Evolutionary conservation across 352 stramenopile genomes (phyloP).

Genomic region (Globisporangium heterothallicum): DNA sequence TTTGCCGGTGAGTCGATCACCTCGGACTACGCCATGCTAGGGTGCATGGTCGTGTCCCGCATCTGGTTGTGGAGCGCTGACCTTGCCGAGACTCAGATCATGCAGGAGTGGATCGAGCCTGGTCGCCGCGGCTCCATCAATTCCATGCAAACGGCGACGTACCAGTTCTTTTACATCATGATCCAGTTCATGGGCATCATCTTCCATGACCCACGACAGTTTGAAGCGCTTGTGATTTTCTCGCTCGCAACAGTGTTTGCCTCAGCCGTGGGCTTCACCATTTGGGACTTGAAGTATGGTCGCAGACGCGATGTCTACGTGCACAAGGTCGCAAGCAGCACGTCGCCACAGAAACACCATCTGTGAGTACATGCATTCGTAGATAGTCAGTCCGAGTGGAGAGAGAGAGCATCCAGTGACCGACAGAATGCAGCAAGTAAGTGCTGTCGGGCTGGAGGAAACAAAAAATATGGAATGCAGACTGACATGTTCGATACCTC

Average conservation of each 20-base stretch:
- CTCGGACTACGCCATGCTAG: slow-evolving; percentile 55
- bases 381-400: too few species aligned
- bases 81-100: slow-evolving; percentile 63
- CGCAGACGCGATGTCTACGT: slow-evolving; percentile 34
- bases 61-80: slow-evolving; percentile 54
- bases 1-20: slow-evolving; percentile 32
- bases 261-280: slow-evolving; percentile 44
- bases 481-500: too few species aligned
- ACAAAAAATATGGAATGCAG: too few species aligned
- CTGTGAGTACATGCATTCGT: neutral
- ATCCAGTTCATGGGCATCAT: slow-evolving; percentile 44
- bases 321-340: neutral
- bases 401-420: too few species aligned
- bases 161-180: slow-evolving; percentile 59
- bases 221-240: slow-evolving; percentile 50
- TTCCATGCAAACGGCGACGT: slow-evolving; percentile 58
- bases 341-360: slow-evolving; percentile 1
- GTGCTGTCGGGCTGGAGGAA: too few species aligned
- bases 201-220: slow-evolving; percentile 48
- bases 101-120: slow-evolving; percentile 61
- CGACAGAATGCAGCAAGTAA: too few species aligned
- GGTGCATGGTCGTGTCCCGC: slow-evolving; percentile 41
- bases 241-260: slow-evolving; percentile 37
- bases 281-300: slow-evolving; percentile 46
- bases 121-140: slow-evolving; percentile 50